Conservation (phyloP, 495 filamentous ascomycete genomes). For the Aspergillus incahuasiensis region DNA sequence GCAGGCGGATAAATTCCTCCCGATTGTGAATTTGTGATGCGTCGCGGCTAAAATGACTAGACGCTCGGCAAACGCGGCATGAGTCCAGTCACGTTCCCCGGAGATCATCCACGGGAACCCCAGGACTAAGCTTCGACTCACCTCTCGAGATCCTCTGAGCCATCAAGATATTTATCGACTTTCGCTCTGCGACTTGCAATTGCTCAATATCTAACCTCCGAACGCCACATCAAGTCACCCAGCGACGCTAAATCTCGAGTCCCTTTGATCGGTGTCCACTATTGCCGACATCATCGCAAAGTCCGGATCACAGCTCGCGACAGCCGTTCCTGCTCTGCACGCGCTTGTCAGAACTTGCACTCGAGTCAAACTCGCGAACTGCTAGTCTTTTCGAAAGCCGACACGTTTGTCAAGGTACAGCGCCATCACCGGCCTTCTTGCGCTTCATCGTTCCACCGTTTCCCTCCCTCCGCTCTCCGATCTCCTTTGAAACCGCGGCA, state of each 20-base stretch:
- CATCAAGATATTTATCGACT: background rate
- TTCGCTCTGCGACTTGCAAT: too few species aligned
- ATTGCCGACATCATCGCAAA: background rate
- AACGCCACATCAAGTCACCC: background rate
- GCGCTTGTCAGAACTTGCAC: background rate
- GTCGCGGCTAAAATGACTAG: too few species aligned
- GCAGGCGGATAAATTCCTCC: too few species aligned
- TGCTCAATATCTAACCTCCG: too few species aligned
- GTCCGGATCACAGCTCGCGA: background rate
- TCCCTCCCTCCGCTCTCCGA: slow-evolving; percentile 6
- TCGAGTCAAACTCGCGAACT: background rate
- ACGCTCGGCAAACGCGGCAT: too few species aligned
- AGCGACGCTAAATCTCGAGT: background rate
- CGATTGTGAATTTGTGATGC: too few species aligned
- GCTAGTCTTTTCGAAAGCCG: background rate
- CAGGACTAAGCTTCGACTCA: background rate
- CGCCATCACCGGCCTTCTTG: slow-evolving; percentile 1
- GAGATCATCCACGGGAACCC: background rate
- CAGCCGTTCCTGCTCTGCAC: background rate
- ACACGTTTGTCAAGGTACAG: slow-evolving; percentile 13
- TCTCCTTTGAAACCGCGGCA: slow-evolving; percentile 6
- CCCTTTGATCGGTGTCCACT: background rate
- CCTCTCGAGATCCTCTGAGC: background rate
- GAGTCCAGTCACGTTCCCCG: background rate
- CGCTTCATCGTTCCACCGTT: slow-evolving; percentile 8